phyloP scores from a whole-genome alignment of 805 yeast genomes.

The Candida michaelii region DNA sequence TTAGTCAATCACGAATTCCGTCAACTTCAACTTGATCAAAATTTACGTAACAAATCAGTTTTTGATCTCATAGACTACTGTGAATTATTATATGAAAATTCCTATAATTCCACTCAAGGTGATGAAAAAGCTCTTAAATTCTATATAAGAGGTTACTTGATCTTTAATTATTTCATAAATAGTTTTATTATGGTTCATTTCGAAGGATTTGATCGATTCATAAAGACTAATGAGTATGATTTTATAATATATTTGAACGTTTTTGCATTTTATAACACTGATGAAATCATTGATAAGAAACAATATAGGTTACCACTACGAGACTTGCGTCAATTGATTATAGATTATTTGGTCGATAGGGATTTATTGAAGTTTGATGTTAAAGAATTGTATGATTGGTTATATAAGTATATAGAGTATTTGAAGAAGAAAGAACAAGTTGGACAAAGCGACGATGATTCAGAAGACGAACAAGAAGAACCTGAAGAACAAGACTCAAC shows the following conservation, averaged over 20 bases:
- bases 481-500: constrained; percentile 2
- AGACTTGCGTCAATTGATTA: constrained; percentile 22
- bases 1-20: constrained; percentile 37
- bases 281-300: constrained; percentile 23
- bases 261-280: constrained; percentile 38
- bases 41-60: constrained; percentile 29
- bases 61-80: constrained; percentile 45
- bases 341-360: constrained; percentile 30
- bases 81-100: constrained; percentile 36
- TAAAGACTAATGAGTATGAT: constrained; percentile 35
- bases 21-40: constrained; percentile 33
- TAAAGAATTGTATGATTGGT: constrained; percentile 36
- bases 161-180: constrained; percentile 43
- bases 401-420: constrained; percentile 38
- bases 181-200: constrained; percentile 43
- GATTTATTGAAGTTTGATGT: constrained; percentile 34
- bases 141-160: constrained; percentile 39
- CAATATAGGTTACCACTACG: constrained; percentile 22
- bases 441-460: too few species aligned
- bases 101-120: constrained; percentile 15
- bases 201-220: constrained; percentile 41
- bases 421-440: constrained; percentile 30
- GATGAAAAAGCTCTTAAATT: constrained; percentile 20
- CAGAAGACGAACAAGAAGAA: too few species aligned
- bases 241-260: constrained; percentile 43